Evolutionary conservation across 345 rosid species (phyloP).

Genomic region (Stellera chamaejasme): DNA sequence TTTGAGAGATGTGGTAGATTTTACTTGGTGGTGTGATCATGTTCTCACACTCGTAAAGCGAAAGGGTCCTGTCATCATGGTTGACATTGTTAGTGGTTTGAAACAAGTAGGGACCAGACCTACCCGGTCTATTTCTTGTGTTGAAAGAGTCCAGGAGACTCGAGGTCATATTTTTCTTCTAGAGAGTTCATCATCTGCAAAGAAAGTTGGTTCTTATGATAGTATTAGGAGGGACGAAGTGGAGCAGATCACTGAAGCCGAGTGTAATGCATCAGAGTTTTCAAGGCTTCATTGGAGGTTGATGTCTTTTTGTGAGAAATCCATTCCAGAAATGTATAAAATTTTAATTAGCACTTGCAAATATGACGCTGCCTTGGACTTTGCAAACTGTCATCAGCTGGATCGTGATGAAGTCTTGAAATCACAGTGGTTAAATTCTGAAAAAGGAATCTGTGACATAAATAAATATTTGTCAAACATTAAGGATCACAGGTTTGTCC

Average conservation of each 20-base stretch:
- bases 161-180: conserved; percentile 61
- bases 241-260: conserved; percentile 24
- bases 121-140: conserved; percentile 46
- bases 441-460: conserved; percentile 48
- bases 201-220: conserved; percentile 21
- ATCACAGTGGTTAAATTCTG: conserved; percentile 78
- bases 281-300: conserved; percentile 54
- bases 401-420: conserved; percentile 76
- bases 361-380: conserved; percentile 65
- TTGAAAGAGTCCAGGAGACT: conserved; percentile 47
- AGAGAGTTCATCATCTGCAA: conserved; percentile 41
- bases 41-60: conserved; percentile 50
- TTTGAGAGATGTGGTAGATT: conserved; percentile 47
- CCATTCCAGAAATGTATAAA: conserved; percentile 73
- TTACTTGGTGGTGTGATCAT: conserved; percentile 93
- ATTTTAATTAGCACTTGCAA: conserved; percentile 49
- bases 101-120: conserved; percentile 44
- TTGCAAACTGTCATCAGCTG: conserved; percentile 71
- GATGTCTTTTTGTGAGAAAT: conserved; percentile 68
- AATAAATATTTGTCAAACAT: conserved; percentile 48
- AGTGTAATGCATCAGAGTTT: conserved; percentile 25
- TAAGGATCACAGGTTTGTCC: conserved; percentile 62
- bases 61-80: conserved; percentile 44
- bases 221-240: conserved; percentile 23
- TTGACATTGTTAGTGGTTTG: conserved; percentile 44